These are phyloP conservation scores for Daldinia eschscholtzii DNA, from an alignment of 2,329 filamentous ascomycete genomes.

Conservation along the genomic window DNA sequence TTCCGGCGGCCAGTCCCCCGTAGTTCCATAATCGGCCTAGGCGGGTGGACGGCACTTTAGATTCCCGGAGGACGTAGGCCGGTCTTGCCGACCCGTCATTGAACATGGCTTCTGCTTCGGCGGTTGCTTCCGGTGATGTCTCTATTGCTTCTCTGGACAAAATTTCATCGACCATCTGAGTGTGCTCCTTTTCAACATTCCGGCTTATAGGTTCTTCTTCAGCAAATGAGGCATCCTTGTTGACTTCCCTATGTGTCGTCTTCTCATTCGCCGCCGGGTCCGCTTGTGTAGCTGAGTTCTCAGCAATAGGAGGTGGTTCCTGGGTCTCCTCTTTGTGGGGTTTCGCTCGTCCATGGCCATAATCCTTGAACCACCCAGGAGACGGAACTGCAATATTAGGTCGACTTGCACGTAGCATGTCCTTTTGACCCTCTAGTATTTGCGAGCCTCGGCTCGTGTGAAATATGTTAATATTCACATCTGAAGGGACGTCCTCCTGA, in stretches of 20 bases:
- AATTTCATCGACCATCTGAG: constrained; percentile 45
- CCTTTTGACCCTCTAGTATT: constrained; percentile 55
- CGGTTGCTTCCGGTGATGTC: constrained; percentile 20
- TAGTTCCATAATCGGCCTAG: constrained; percentile 95
- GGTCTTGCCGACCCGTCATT: constrained; percentile 43
- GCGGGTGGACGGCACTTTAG: constrained; percentile 88
- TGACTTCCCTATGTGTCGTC: constrained; percentile 36
- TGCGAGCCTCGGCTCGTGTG: constrained; percentile 58
- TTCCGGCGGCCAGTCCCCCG: constrained; percentile 89
- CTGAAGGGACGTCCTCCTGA: constrained; percentile 55
- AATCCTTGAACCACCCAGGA: constrained; percentile 54
- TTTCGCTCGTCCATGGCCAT: constrained; percentile 48
- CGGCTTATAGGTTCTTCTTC: constrained; percentile 33
- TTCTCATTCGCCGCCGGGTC: constrained; percentile 42
- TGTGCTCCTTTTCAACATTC: constrained; percentile 44
- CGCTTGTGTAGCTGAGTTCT: constrained; percentile 26
- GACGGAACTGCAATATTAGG: constrained; percentile 42
- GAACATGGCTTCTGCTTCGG: constrained; percentile 22
- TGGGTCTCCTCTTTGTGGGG: constrained; percentile 26
- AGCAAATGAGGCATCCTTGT: constrained; percentile 25
- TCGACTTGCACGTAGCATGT: constrained; percentile 36
- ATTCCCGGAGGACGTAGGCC: constrained; percentile 83
- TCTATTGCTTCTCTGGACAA: constrained; percentile 47
- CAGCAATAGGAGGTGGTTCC: constrained; percentile 34
- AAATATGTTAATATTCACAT: constrained; percentile 63